Evolutionary conservation across 73 alveolate species (phyloP).

Genomic region (Stentor roeselii): DNA sequence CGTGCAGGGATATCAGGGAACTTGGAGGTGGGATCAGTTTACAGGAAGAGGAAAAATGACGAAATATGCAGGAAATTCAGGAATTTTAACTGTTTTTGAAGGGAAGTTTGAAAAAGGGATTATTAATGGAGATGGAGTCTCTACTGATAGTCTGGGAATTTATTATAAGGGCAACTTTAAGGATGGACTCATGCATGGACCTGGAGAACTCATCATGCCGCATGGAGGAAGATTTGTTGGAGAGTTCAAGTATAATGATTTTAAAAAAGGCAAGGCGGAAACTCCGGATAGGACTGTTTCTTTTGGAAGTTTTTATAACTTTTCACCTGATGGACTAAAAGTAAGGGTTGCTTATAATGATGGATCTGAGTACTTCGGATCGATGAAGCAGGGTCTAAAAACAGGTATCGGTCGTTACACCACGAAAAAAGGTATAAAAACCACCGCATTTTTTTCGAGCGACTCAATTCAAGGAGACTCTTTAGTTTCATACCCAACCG

Average conservation of each 20-base stretch:
- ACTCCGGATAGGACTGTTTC: slow-evolving; percentile 8
- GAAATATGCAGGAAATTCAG: not conserved
- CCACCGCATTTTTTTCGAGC: not conserved
- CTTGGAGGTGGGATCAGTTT: not conserved
- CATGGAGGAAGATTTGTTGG: slow-evolving; percentile 14
- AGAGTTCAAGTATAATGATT: slow-evolving; percentile 15
- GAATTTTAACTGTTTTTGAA: not conserved
- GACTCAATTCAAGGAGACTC: not conserved
- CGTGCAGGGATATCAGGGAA: not conserved
- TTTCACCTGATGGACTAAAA: slow-evolving; percentile 15
- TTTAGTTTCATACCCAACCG: not conserved
- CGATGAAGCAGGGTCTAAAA: slow-evolving; percentile 5
- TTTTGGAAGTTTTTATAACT: not conserved
- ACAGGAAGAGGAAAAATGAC: slow-evolving; percentile 8
- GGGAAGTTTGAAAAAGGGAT: not conserved
- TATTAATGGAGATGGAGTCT: not conserved
- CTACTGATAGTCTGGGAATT: not conserved
- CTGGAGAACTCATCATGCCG: slow-evolving; percentile 8
- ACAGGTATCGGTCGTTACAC: not conserved
- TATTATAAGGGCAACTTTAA: slow-evolving; percentile 4
- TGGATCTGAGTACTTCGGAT: slow-evolving; percentile 2
- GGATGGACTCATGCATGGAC: slow-evolving; percentile 4
- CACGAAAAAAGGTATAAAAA: not conserved
- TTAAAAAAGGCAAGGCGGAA: slow-evolving; percentile 6
- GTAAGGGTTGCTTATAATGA: not conserved